Evolutionary conservation across 495 filamentous ascomycete species (phyloP).

Genomic region (Xylaria sp.): DNA sequence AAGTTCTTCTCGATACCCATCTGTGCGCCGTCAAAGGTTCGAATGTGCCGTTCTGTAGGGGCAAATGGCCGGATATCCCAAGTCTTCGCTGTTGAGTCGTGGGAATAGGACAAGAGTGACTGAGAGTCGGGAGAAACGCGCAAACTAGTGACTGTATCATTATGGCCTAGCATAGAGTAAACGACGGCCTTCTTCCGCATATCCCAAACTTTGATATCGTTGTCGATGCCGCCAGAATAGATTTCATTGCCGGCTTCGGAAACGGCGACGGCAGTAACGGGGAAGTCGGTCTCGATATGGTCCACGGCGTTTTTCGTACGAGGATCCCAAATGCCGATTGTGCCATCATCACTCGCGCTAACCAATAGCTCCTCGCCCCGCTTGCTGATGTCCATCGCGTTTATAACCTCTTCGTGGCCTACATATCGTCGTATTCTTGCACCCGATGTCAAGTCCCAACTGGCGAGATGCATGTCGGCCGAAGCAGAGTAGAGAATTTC

Average conservation of each 20-base stretch:
- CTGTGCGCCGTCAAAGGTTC: conserved; percentile 87
- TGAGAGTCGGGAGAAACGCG: conserved; percentile 91
- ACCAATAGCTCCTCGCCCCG: conserved; percentile 89
- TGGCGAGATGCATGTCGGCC: conserved; percentile 88
- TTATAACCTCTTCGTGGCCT: conserved; percentile 94
- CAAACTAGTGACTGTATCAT: conserved; percentile 90
- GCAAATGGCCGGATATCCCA: conserved; percentile 98
- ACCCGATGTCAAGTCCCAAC: conserved; percentile 92
- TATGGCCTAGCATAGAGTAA: conserved; percentile 88
- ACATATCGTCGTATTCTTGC: conserved; percentile 86
- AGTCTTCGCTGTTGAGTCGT: conserved; percentile 90
- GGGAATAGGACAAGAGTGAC: conserved; percentile 86
- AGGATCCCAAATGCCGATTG: conserved; percentile 96
- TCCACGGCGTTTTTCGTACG: conserved; percentile 87
- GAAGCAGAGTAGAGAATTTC: conserved; percentile 91
- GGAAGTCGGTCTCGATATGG: conserved; percentile 89
- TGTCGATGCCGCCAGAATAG: conserved; percentile 94
- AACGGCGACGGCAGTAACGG: conserved; percentile 88
- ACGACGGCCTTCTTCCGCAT: conserved; percentile 85
- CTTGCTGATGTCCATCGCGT: conserved; percentile 83
- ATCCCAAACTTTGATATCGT: conserved; percentile 98
- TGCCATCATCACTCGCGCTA: conserved; percentile 90
- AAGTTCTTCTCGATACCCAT: conserved; percentile 91
- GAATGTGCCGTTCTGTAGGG: conserved; percentile 80
- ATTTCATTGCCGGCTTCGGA: conserved; percentile 95